phyloP scores from a whole-genome alignment of 2,329 filamentous ascomycete genomes.

The Diaporthe batatas region DNA sequence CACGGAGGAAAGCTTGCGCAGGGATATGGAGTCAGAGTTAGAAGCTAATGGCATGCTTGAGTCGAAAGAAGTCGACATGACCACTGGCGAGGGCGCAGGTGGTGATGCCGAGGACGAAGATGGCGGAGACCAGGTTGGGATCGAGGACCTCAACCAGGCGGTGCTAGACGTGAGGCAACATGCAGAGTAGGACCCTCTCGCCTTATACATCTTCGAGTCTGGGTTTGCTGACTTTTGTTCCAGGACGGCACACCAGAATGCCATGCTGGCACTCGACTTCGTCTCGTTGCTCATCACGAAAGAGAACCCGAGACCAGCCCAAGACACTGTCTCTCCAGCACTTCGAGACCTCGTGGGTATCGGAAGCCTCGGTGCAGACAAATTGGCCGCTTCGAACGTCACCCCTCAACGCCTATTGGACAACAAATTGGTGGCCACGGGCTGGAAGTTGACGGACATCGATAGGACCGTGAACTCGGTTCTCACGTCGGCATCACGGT shows the following conservation, averaged over 20 bases:
- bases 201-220: not conserved
- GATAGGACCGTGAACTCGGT: constrained; percentile 81
- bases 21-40: constrained; percentile 71
- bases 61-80: constrained; percentile 61
- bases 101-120: constrained; percentile 61
- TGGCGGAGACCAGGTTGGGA: constrained; percentile 55
- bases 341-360: constrained; percentile 80
- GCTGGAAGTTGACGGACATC: constrained; percentile 84
- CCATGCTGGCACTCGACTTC: constrained; percentile 82
- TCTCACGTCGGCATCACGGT: constrained; percentile 75
- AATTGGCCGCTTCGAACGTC: constrained; percentile 71
- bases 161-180: constrained; percentile 69
- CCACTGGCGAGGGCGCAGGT: constrained; percentile 58
- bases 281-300: constrained; percentile 88
- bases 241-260: constrained; percentile 68
- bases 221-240: constrained; percentile 43
- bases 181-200: constrained; percentile 63
- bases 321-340: constrained; percentile 76
- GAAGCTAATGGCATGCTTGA: constrained; percentile 53
- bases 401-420: constrained; percentile 68
- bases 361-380: constrained; percentile 79
- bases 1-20: constrained; percentile 78
- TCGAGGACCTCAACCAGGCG: constrained; percentile 61
- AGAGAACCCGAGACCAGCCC: constrained; percentile 78
- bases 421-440: constrained; percentile 69